These are phyloP conservation scores for Margaritispora aquatica DNA, from an alignment of 495 filamentous ascomycete species.

Conservation along the genomic window DNA sequence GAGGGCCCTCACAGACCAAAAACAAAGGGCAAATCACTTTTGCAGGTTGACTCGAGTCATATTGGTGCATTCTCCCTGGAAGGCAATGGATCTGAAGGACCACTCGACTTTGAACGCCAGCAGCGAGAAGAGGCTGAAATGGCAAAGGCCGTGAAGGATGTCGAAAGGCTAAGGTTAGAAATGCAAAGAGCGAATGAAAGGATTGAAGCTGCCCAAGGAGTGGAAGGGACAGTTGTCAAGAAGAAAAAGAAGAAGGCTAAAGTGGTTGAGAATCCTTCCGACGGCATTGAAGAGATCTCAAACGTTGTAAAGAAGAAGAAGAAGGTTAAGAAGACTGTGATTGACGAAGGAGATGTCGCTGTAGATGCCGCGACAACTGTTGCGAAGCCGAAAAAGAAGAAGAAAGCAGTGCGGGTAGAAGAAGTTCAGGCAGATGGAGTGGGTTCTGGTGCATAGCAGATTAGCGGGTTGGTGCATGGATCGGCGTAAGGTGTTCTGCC, in stretches of 20 bases:
- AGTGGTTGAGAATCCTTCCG: constrained; percentile 10
- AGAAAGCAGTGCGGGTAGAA: constrained; percentile 22
- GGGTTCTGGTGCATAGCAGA: constrained; percentile 13
- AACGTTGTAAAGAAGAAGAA: constrained; percentile 30
- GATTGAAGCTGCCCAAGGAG: constrained; percentile 62
- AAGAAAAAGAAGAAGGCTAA: constrained; percentile 65
- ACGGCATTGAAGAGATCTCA: constrained; percentile 12
- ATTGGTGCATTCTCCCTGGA: constrained; percentile 61
- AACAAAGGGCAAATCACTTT: constrained; percentile 48
- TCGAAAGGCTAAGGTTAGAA: constrained; percentile 75
- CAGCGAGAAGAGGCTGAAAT: constrained; percentile 69
- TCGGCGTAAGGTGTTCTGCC: not conserved
- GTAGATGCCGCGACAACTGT: constrained; percentile 7
- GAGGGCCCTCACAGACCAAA: constrained; percentile 23
- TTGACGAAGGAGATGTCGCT: constrained; percentile 4
- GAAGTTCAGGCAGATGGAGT: constrained; percentile 1
- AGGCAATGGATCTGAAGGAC: constrained; percentile 33
- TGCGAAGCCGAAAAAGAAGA: constrained; percentile 23
- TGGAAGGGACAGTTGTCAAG: constrained; percentile 69
- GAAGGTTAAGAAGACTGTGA: constrained; percentile 20
- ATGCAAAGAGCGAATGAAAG: constrained; percentile 90
- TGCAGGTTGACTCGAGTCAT: constrained; percentile 81
- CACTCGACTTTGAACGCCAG: constrained; percentile 40
- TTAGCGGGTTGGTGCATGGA: constrained; percentile 10
- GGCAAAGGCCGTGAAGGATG: constrained; percentile 74